These are phyloP conservation scores for Aspergillus hortae DNA, from an alignment of 2,329 filamentous ascomycete genomes.

Conservation along the genomic window DNA sequence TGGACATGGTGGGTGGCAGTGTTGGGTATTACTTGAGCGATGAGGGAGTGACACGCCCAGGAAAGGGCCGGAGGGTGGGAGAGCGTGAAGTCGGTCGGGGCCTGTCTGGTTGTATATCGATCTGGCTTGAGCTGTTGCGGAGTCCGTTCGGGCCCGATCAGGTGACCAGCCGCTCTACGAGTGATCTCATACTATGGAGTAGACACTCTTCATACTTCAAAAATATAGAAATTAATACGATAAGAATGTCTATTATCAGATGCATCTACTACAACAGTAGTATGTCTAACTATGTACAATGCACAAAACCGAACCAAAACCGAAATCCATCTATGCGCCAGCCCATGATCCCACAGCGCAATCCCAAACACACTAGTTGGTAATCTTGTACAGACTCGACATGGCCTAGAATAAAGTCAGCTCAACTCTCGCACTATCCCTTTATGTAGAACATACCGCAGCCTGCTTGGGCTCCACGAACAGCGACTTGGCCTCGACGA, in stretches of 20 bases:
- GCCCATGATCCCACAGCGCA: not conserved
- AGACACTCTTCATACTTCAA: too few species aligned
- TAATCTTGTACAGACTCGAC: conserved; percentile 24
- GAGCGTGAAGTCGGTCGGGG: conserved; percentile 3
- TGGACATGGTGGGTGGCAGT: conserved; percentile 36
- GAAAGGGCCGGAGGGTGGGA: not conserved
- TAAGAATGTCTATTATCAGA: not conserved
- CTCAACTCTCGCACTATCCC: not conserved
- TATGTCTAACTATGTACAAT: conserved; percentile 3
- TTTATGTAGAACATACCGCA: conserved; percentile 53
- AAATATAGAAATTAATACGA: too few species aligned
- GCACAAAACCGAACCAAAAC: not conserved
- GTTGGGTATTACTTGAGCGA: not conserved
- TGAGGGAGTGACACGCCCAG: not conserved
- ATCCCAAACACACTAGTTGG: not conserved
- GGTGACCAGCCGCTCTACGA: not conserved
- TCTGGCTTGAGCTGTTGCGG: conserved; percentile 4
- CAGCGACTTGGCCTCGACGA: conserved; percentile 80
- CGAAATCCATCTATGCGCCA: conserved; percentile 9
- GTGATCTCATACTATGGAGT: too few species aligned
- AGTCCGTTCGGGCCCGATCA: conserved; percentile 7
- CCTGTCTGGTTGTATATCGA: not conserved
- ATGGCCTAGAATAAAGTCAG: conserved; percentile 13
- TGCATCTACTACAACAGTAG: not conserved
- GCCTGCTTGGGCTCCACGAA: conserved; percentile 88